Conservation (phyloP, 805 yeast species). For the Scheffersomyces stipitis region DNA sequence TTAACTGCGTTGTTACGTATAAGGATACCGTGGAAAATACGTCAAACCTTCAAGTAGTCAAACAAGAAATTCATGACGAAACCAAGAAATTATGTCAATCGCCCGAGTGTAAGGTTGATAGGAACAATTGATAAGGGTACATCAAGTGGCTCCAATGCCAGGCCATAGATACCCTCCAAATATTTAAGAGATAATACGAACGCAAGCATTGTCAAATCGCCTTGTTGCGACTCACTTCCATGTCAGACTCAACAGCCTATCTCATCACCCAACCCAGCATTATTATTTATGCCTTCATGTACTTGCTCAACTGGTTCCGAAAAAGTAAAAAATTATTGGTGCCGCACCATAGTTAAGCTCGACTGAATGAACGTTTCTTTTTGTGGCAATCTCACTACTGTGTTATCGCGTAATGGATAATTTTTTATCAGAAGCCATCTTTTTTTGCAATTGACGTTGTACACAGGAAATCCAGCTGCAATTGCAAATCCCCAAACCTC, state of each 20-base stretch:
- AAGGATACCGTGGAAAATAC: no score
- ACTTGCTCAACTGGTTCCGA: neutral
- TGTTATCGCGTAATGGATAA: neutral
- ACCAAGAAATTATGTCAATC: no score
- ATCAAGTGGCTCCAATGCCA: neutral
- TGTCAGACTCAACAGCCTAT: neutral
- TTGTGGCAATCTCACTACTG: neutral
- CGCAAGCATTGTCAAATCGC: no score
- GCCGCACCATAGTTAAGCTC: constrained; percentile 1
- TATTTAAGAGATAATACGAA: neutral
- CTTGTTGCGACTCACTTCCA: no score
- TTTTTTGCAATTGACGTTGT: no score
- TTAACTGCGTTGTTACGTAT: no score
- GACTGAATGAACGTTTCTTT: neutral
- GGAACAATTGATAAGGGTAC: no score
- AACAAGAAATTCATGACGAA: no score
- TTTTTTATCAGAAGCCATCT: neutral
- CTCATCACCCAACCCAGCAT: neutral
- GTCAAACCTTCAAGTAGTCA: no score
- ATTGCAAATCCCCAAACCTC: no score
- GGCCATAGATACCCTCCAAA: neutral
- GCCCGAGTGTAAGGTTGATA: no score
- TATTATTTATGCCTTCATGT: neutral
- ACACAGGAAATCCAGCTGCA: no score
- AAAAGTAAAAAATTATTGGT: neutral